Conservation (phyloP, 208 protist species). For the Crithidia brevicula region DNA sequence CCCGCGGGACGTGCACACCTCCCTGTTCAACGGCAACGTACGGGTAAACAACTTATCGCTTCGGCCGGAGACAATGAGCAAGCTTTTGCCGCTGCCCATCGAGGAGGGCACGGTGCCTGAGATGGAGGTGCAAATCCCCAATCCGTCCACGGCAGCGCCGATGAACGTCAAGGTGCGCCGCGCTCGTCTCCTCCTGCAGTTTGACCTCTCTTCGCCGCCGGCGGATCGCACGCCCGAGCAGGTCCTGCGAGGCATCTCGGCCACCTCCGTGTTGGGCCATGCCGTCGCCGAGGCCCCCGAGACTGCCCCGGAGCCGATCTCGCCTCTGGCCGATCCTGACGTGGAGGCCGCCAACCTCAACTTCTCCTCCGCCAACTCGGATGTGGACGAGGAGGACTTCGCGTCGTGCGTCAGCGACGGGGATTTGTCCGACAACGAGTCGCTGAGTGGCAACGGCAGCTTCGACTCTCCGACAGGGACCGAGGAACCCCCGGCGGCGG, state of each 20-base stretch:
- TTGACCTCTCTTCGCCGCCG: constrained; percentile 33
- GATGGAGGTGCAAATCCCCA: constrained; percentile 70
- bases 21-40: constrained; percentile 51
- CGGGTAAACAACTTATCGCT: constrained; percentile 59
- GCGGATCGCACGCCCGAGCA: constrained; percentile 51
- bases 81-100: constrained; percentile 61
- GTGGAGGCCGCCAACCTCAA: constrained; percentile 10
- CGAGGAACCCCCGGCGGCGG: constrained; percentile 2
- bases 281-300: constrained; percentile 6
- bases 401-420: constrained; percentile 70
- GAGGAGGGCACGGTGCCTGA: constrained; percentile 51
- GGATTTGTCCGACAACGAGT: constrained; percentile 41
- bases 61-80: constrained; percentile 56
- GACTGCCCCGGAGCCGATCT: constrained; percentile 15
- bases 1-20: constrained; percentile 67
- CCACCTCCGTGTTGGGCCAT: constrained; percentile 56
- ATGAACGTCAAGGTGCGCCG: constrained; percentile 45
- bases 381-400: constrained; percentile 47
- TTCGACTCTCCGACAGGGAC: constrained; percentile 22
- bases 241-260: constrained; percentile 58
- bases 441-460: constrained; percentile 14
- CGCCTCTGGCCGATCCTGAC: constrained; percentile 13
- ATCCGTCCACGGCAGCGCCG: constrained; percentile 51
- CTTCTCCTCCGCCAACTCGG: constrained; percentile 14
- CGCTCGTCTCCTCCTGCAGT: constrained; percentile 33